phyloP scores from a whole-genome alignment of 2,329 filamentous ascomycete genomes.

The Colletotrichum ledebouriae region DNA sequence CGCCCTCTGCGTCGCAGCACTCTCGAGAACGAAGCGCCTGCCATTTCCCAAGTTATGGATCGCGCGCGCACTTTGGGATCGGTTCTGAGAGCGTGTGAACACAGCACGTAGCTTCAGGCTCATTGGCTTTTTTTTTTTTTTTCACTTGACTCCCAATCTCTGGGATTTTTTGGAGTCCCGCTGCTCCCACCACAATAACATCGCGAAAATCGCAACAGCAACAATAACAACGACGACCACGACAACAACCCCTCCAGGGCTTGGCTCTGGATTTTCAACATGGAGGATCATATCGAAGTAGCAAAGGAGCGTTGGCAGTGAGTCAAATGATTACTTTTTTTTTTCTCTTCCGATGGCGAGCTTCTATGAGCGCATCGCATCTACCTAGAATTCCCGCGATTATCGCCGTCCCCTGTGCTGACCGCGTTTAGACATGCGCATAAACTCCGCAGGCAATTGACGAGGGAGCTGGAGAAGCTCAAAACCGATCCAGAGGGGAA shows the following conservation, averaged over 20 bases:
- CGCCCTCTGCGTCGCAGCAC: conserved; percentile 21
- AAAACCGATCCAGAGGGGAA: conserved; percentile 53
- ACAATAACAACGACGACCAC: conserved; percentile 36
- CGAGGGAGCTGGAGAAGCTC: conserved; percentile 59
- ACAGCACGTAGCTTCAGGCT: conserved; percentile 47
- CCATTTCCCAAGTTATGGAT: conserved; percentile 50
- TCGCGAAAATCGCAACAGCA: conserved; percentile 36
- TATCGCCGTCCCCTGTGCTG: conserved; percentile 25
- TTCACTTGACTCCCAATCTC: not conserved
- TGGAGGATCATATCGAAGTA: conserved; percentile 43
- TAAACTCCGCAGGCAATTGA: conserved; percentile 58
- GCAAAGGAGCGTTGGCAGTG: conserved; percentile 58
- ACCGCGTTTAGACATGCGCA: conserved; percentile 54
- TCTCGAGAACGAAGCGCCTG: conserved; percentile 18
- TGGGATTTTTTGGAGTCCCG: conserved; percentile 35
- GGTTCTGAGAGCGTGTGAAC: conserved; percentile 49
- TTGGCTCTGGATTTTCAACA: conserved; percentile 17
- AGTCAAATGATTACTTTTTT: conserved; percentile 44
- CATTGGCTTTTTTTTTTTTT: conserved; percentile 28
- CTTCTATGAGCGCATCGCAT: not conserved
- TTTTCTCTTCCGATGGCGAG: not conserved
- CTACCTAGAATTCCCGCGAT: conserved; percentile 12
- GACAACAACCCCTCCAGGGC: conserved; percentile 21
- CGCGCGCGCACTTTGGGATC: conserved; percentile 45
- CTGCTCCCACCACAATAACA: conserved; percentile 38